Base-by-base conservation (phyloP, 2,329 filamentous ascomycete species). In the Fusarium paranaense region DNA sequence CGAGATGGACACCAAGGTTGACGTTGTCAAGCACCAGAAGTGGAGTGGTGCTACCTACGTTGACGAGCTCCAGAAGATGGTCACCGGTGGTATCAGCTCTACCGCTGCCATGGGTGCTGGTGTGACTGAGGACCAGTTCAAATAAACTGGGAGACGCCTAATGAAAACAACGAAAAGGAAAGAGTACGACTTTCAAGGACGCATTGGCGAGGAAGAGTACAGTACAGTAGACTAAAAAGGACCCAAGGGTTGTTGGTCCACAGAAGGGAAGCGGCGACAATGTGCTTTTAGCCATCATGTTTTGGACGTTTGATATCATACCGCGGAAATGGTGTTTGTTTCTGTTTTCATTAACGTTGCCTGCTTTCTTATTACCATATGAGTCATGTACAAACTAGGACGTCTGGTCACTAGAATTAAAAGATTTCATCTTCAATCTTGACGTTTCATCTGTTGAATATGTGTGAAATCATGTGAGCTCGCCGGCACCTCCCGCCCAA, bases 21-120 rank as follows among this genome's bases (percentile, higher is more conserved):
- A 99, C 82, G 97, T 99, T 42, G 95, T 99, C 74, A 98, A 94
- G 85, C 97, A 99, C 87, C 97, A 99, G 90, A 99, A 98, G 86
- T 99, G 97, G 97, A 94, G 91, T 79, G 97, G 97, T 59, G 97
- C 97, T 25, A 95, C 94, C 76, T 98, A 98, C 82, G 94, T 96
- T 22, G 97, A 99, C 82, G 95, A 97, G 83, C 81, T 98, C 86
- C 87, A 98, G 84, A 98, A 97, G 90, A 98, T 99, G 95, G 94
- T 99, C 37, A 95, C 92, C 6, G 97, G 97, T 3, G 97, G 97
- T 74, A 92, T 98, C 66, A 95, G 92, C 83, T 95, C 92, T 73
- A 98, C 96, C 1, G 94, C 94, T 70, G 97, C 97, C 22, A 99
- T 99, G 97, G 97, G 96, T 37, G 94, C 95, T 86, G 97, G 97